Evolutionary conservation across 441 rosid genomes (phyloP).

Genomic region (Mallotus japonicus): DNA sequence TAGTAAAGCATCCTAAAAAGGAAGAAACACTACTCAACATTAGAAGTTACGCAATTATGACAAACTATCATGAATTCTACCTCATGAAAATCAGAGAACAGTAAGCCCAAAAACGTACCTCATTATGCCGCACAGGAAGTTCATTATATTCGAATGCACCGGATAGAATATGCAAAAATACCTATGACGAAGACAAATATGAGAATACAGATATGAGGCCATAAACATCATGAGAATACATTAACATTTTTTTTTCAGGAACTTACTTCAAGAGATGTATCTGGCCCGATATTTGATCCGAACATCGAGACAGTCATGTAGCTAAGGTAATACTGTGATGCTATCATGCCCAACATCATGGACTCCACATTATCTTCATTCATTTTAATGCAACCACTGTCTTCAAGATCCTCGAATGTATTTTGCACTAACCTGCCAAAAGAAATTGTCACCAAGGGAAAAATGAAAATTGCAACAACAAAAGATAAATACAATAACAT

Average conservation of each 20-base stretch:
- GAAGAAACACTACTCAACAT: neutral
- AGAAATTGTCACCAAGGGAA: neutral
- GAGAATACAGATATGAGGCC: conserved; percentile 12
- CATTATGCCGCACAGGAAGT: conserved; percentile 98
- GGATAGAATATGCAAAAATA: conserved; percentile 78
- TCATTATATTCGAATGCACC: conserved; percentile 94
- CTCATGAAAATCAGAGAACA: neutral
- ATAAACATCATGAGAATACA: conserved; percentile 1
- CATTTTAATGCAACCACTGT: conserved; percentile 91
- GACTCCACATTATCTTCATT: conserved; percentile 77
- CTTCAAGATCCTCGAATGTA: conserved; percentile 99
- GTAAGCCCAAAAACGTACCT: conserved; percentile 47
- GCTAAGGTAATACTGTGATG: conserved; percentile 96
- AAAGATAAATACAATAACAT: neutral
- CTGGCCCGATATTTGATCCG: conserved; percentile 93
- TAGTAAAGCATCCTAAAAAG: neutral
- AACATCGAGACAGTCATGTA: conserved; percentile 96
- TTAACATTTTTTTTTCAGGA: neutral
- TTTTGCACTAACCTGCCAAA: conserved; percentile 77
- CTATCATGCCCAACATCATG: conserved; percentile 88
- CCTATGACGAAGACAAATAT: conserved; percentile 42
- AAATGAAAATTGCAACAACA: conserved; percentile 14
- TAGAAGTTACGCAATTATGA: too few relatives aligned
- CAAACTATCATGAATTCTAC: neutral
- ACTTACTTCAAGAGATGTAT: conserved; percentile 92